Percentiles rank a stretch among this genome's conserved stretches.
phyloP scores from a whole-genome alignment of 306 rosid species.

The Quercus bicolor region DNA sequence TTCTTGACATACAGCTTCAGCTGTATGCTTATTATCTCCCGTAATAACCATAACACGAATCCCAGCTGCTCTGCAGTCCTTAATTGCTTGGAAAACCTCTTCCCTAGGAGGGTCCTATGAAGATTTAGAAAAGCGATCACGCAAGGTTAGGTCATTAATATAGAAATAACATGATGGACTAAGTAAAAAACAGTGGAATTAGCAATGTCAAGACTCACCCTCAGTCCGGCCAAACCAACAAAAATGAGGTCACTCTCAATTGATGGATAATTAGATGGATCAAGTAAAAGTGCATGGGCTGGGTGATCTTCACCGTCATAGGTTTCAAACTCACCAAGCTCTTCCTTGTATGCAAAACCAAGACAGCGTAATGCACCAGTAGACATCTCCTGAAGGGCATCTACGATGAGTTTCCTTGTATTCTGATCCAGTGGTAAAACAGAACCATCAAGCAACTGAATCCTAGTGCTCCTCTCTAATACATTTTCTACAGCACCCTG shows the following conservation, averaged over 20 bases:
- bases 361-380: conserved; percentile 80
- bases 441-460: conserved; percentile 79
- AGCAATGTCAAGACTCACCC: conserved; percentile 55
- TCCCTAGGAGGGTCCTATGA: conserved; percentile 86
- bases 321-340: conserved; percentile 40
- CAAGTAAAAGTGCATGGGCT: conserved; percentile 78
- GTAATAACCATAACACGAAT: conserved; percentile 93
- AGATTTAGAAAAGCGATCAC: conserved; percentile 20
- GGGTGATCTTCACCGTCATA: conserved; percentile 86
- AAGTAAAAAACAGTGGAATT: conserved; percentile 5
- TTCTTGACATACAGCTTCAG: conserved; percentile 92
- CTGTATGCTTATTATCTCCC: conserved; percentile 89
- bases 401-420: conserved; percentile 48
- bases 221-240: conserved; percentile 81
- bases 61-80: conserved; percentile 94
- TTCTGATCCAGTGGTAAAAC: conserved; percentile 52
- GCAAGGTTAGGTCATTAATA: conserved; percentile 10
- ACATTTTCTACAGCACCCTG: conserved; percentile 92
- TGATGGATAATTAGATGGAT: conserved; percentile 74
- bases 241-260: conserved; percentile 80
- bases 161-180: not conserved
- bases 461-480: conserved; percentile 68
- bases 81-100: conserved; percentile 80
- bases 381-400: conserved; percentile 83
- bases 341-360: conserved; percentile 94